A percentile compares a stretch with the other conserved stretches of the same genome.
Evolutionary conservation across 345 rosid genomes (phyloP).

Genomic region (Moricandia moricandioides): DNA sequence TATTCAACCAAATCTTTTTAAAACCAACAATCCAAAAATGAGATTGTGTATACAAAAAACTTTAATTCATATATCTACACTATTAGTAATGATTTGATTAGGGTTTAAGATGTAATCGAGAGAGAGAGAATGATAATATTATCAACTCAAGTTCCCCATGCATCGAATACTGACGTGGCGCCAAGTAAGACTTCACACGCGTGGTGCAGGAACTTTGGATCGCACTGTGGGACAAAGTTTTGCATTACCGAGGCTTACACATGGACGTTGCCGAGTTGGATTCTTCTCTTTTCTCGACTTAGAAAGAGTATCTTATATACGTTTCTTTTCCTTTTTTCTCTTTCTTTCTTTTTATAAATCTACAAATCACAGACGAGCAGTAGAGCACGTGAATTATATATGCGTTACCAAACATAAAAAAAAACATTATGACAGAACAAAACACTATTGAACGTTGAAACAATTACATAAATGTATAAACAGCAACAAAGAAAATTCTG

Average conservation of each 20-base stretch:
- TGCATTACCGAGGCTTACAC: slow-evolving; percentile 32
- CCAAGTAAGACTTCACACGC: slow-evolving; percentile 31
- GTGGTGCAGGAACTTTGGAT: slow-evolving; percentile 26
- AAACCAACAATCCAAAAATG: background rate
- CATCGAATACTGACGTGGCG: slow-evolving; percentile 30
- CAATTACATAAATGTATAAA: background rate
- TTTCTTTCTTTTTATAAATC: background rate
- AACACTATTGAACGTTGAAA: background rate
- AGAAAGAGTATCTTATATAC: slow-evolving; percentile 14
- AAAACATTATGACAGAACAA: background rate
- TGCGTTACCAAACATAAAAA: slow-evolving; percentile 6
- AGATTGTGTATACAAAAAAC: background rate
- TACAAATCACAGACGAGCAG: background rate
- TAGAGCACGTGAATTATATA: background rate
- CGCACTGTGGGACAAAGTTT: slow-evolving; percentile 33
- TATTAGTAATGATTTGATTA: background rate
- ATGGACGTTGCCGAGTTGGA: slow-evolving; percentile 35
- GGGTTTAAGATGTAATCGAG: background rate
- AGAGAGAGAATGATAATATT: background rate
- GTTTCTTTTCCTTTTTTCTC: background rate
- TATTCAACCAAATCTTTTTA: background rate
- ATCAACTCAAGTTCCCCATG: slow-evolving; percentile 14
- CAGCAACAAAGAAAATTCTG: background rate
- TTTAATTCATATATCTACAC: background rate
- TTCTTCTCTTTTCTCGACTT: slow-evolving; percentile 27